These are phyloP conservation scores for Penicillium tannophilum DNA, from an alignment of 495 filamentous ascomycete species.

Conservation along the genomic window DNA sequence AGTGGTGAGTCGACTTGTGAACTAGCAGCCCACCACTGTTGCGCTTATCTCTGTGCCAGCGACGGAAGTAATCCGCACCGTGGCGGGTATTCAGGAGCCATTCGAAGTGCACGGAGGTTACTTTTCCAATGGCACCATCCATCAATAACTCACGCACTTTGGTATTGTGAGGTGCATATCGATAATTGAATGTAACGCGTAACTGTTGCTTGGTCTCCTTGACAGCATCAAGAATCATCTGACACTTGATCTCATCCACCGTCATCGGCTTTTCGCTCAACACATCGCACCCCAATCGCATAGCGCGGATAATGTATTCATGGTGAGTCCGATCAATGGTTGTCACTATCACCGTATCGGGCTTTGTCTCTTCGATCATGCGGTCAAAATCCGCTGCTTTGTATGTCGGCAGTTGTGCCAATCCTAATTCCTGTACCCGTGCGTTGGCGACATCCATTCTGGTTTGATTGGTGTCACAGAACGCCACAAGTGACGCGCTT, in stretches of 20 bases:
- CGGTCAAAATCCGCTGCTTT: slow-evolving; percentile 52
- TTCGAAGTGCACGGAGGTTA: slow-evolving; percentile 60
- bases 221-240: slow-evolving; percentile 41
- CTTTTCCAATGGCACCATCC: slow-evolving; percentile 52
- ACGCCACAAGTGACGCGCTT: slow-evolving; percentile 51
- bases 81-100: slow-evolving; percentile 62
- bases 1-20: slow-evolving; percentile 40
- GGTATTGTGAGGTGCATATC: slow-evolving; percentile 41
- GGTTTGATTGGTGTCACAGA: slow-evolving; percentile 41
- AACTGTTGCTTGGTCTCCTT: slow-evolving; percentile 28
- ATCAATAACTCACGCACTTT: slow-evolving; percentile 44
- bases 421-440: slow-evolving; percentile 24
- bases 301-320: slow-evolving; percentile 54
- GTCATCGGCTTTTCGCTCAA: slow-evolving; percentile 65
- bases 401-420: slow-evolving; percentile 47
- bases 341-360: slow-evolving; percentile 59
- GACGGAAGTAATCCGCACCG: slow-evolving; percentile 62
- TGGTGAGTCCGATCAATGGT: slow-evolving; percentile 62
- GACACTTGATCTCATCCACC: slow-evolving; percentile 55
- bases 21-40: slow-evolving; percentile 56
- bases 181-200: slow-evolving; percentile 38
- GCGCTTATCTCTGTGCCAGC: slow-evolving; percentile 61
- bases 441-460: slow-evolving; percentile 33
- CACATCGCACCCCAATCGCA: slow-evolving; percentile 58
- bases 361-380: slow-evolving; percentile 54